These are phyloP conservation scores for Zalerion maritima DNA, from an alignment of 495 filamentous ascomycete species.

Conservation along the genomic window DNA sequence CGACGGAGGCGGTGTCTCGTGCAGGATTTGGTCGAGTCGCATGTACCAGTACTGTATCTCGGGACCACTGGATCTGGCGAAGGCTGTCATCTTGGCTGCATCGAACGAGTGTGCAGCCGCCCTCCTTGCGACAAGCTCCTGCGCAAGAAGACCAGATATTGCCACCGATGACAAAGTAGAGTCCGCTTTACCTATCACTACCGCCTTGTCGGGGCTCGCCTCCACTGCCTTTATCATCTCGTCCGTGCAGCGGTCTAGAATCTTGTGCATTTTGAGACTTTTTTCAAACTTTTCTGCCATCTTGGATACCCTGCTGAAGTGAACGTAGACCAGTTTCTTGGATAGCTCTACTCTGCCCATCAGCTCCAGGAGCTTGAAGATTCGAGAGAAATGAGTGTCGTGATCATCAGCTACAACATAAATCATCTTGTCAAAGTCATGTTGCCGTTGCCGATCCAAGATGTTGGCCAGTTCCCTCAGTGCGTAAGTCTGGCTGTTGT, in stretches of 20 bases:
- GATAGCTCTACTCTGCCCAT: constrained; percentile 50
- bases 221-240: constrained; percentile 46
- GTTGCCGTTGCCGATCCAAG: constrained; percentile 41
- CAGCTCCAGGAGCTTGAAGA: constrained; percentile 55
- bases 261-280: constrained; percentile 46
- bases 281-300: constrained; percentile 61
- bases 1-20: too few species aligned
- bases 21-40: constrained; percentile 48
- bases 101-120: constrained; percentile 57
- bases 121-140: constrained; percentile 57
- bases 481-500: constrained; percentile 53
- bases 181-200: constrained; percentile 18
- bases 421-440: constrained; percentile 61
- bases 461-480: constrained; percentile 56
- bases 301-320: constrained; percentile 57
- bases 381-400: constrained; percentile 51
- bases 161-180: constrained; percentile 40
- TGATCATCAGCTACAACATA: constrained; percentile 58
- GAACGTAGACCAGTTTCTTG: constrained; percentile 50
- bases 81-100: constrained; percentile 52
- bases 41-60: constrained; percentile 62
- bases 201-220: constrained; percentile 38
- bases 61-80: constrained; percentile 56
- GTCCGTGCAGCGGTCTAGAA: too few species aligned
- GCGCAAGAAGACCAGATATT: constrained; percentile 57